These are phyloP conservation scores for Neurospora pannonica DNA, from an alignment of 495 filamentous ascomycete genomes.

Conservation along the genomic window DNA sequence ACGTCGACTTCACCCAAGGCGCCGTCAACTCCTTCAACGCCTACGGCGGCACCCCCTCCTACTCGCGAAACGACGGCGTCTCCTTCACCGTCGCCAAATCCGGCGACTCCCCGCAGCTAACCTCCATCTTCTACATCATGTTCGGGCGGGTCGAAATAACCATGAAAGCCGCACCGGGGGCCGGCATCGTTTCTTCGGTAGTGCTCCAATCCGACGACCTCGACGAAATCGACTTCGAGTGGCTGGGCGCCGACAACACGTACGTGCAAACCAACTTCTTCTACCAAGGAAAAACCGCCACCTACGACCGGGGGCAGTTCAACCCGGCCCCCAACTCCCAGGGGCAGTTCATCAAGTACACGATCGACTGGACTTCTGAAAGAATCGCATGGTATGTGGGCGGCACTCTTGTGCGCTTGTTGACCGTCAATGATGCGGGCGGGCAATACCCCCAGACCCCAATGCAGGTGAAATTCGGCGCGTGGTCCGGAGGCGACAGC, in stretches of 20 bases:
- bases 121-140: slow-evolving; percentile 72
- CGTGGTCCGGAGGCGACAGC: slow-evolving; percentile 80
- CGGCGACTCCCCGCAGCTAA: slow-evolving; percentile 77
- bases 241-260: slow-evolving; percentile 54
- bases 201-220: slow-evolving; percentile 84
- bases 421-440: slow-evolving; percentile 47
- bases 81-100: slow-evolving; percentile 74
- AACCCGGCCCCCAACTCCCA: slow-evolving; percentile 54
- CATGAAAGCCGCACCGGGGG: slow-evolving; percentile 60
- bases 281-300: slow-evolving; percentile 70
- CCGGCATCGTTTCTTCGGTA: slow-evolving; percentile 71
- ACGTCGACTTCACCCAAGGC: slow-evolving; percentile 72
- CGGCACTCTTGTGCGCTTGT: slow-evolving; percentile 56
- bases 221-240: slow-evolving; percentile 93
- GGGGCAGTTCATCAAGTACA: slow-evolving; percentile 72
- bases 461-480: slow-evolving; percentile 75
- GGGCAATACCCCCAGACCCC: slow-evolving; percentile 84
- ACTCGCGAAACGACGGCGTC: slow-evolving; percentile 60
- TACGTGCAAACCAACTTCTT: slow-evolving; percentile 89
- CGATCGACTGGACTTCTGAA: slow-evolving; percentile 74
- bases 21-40: slow-evolving; percentile 59
- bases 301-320: slow-evolving; percentile 67
- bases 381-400: slow-evolving; percentile 78
- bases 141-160: slow-evolving; percentile 67
- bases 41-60: slow-evolving; percentile 54